These are phyloP conservation scores for Kazachstania bromeliacearum DNA, from an alignment of 805 yeast genomes.

Conservation along the genomic window DNA sequence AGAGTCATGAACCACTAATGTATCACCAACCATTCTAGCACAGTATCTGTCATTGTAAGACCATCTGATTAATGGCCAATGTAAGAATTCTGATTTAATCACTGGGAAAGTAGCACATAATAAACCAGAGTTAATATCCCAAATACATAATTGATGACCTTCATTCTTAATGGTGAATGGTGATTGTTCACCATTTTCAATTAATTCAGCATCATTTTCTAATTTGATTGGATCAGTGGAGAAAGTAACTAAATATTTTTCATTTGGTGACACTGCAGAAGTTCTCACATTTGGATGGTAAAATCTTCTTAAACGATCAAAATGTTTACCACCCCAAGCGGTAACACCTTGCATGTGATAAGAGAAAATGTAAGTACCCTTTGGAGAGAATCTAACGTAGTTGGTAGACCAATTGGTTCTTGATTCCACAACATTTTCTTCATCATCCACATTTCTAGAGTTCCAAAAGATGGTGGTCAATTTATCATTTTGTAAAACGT, in stretches of 20 bases:
- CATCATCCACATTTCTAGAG: conserved; percentile 49
- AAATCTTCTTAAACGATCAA: conserved; percentile 65
- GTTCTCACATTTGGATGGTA: conserved; percentile 84
- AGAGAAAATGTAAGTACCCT: conserved; percentile 80
- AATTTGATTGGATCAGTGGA: conserved; percentile 69
- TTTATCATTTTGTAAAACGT: conserved; percentile 68
- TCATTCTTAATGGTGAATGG: conserved; percentile 82
- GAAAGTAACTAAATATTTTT: conserved; percentile 79
- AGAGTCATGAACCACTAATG: conserved; percentile 82
- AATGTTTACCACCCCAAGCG: conserved; percentile 87
- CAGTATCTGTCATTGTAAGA: conserved; percentile 85
- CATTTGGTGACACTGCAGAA: conserved; percentile 87
- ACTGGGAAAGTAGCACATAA: conserved; percentile 86
- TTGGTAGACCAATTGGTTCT: conserved; percentile 81
- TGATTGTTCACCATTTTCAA: conserved; percentile 42
- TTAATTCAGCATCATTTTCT: background rate
- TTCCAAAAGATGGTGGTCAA: conserved; percentile 83
- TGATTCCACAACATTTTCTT: conserved; percentile 70
- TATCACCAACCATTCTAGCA: conserved; percentile 91
- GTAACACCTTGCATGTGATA: conserved; percentile 92
- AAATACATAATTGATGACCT: conserved; percentile 87
- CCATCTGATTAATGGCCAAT: conserved; percentile 98
- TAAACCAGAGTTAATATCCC: conserved; percentile 81
- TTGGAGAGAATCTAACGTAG: conserved; percentile 84
- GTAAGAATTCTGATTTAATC: conserved; percentile 57